Evolutionary conservation across 345 rosid genomes (phyloP).

Genomic region (Sonneratia caseolaris): DNA sequence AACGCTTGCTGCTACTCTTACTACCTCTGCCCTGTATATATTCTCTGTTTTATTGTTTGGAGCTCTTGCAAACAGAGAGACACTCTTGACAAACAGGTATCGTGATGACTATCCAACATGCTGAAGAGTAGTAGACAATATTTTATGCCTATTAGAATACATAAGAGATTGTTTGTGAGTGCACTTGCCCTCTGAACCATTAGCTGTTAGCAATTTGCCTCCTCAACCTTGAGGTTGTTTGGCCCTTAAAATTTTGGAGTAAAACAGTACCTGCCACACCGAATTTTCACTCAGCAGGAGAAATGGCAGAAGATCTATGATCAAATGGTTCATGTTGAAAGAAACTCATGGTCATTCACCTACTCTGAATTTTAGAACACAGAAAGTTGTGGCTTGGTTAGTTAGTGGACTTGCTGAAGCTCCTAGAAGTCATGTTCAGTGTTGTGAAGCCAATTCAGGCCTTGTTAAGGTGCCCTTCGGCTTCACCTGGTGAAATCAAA

Average conservation of each 20-base stretch:
- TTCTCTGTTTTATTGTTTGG: slow-evolving; percentile 79
- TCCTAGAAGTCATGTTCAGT: not conserved
- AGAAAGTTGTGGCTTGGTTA: not conserved
- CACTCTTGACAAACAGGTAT: slow-evolving; percentile 91
- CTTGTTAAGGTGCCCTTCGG: not conserved
- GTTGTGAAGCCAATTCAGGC: too few relatives aligned
- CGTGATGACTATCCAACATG: not conserved
- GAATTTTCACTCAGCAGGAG: not conserved
- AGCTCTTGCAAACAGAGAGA: slow-evolving; percentile 79
- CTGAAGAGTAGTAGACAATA: not conserved
- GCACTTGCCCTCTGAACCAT: not conserved
- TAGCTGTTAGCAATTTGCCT: too few relatives aligned
- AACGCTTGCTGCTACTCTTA: slow-evolving; percentile 88
- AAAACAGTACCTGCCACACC: not conserved
- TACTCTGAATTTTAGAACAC: not conserved
- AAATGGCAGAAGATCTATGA: not conserved
- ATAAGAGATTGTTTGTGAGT: not conserved
- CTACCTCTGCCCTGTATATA: slow-evolving; percentile 67
- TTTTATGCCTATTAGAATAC: slow-evolving; percentile 1
- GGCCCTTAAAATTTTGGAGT: not conserved
- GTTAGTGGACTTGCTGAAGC: not conserved
- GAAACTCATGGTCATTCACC: not conserved
- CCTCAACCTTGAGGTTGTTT: not conserved
- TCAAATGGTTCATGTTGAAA: not conserved
- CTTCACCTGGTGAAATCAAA: not conserved